A percentile compares a stretch with the other conserved stretches of the same genome.
phyloP scores from a whole-genome alignment of 208 protist species.

The Trypanosoma brucei region DNA sequence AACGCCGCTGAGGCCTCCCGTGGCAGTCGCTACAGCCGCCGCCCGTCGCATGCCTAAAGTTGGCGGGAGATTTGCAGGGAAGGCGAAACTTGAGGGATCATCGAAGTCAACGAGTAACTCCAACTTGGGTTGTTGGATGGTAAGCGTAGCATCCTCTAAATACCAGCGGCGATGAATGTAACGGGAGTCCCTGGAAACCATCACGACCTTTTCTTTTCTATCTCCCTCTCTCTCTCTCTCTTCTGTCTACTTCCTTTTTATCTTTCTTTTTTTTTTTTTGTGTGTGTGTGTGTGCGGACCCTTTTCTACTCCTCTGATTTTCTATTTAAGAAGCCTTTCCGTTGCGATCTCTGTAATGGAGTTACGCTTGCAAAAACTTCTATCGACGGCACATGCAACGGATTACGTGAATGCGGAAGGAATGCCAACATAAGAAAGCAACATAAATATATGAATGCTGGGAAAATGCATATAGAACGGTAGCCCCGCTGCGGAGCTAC shows the following conservation, averaged over 20 bases:
- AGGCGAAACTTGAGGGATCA: slow-evolving; percentile 44
- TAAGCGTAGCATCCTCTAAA: slow-evolving; percentile 60
- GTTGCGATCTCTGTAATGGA: too few species aligned
- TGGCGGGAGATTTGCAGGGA: slow-evolving; percentile 48
- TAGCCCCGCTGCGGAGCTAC: too few species aligned
- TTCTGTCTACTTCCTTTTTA: background rate
- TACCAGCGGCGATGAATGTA: slow-evolving; percentile 67
- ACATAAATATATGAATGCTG: too few species aligned
- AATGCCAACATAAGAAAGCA: too few species aligned
- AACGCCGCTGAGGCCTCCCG: slow-evolving; percentile 16
- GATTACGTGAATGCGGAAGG: too few species aligned
- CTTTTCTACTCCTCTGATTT: too few species aligned
- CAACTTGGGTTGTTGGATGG: slow-evolving; percentile 42
- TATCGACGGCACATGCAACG: too few species aligned
- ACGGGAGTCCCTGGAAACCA: slow-evolving; percentile 62
- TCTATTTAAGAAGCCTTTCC: too few species aligned
- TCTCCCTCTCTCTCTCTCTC: background rate
- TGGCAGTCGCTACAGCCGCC: slow-evolving; percentile 18
- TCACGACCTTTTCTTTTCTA: background rate
- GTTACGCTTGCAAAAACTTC: too few species aligned
- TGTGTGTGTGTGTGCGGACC: too few species aligned
- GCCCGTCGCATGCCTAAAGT: slow-evolving; percentile 45
- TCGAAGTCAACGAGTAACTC: slow-evolving; percentile 78
- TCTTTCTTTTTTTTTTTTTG: too few species aligned
- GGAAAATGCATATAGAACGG: too few species aligned